Conservation (phyloP, 192 early-diverging fungal genomes). For the Podila epigama region DNA sequence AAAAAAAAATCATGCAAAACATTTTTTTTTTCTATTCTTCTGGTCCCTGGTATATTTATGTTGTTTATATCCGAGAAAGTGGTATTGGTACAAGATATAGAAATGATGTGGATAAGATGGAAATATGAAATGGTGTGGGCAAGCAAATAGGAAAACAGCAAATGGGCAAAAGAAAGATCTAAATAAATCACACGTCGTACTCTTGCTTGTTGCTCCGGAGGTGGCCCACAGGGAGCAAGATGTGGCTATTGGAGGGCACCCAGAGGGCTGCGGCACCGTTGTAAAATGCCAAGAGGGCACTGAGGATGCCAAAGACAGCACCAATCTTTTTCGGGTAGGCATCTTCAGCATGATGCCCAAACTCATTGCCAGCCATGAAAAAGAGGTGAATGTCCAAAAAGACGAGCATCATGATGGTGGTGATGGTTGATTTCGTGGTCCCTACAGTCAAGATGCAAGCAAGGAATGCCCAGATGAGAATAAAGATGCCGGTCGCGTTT, state of each 20-base stretch:
- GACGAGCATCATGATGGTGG: constrained; percentile 68
- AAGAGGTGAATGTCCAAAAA: constrained; percentile 56
- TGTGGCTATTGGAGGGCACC: constrained; percentile 32
- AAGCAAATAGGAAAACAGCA: too few relatives aligned
- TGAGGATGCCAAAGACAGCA: constrained; percentile 22
- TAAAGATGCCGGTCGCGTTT: constrained; percentile 62
- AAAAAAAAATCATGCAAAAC: not conserved
- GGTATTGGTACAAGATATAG: too few relatives aligned
- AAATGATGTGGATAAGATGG: too few relatives aligned
- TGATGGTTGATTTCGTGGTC: constrained; percentile 28
- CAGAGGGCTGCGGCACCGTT: constrained; percentile 39
- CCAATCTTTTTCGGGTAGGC: constrained; percentile 18
- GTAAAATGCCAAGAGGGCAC: constrained; percentile 28
- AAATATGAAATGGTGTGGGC: too few relatives aligned
- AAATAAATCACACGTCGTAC: constrained; percentile 15
- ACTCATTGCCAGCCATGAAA: constrained; percentile 58
- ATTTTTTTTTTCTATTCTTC: not conserved
- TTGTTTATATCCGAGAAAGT: too few relatives aligned
- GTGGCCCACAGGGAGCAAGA: constrained; percentile 34
- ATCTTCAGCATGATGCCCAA: constrained; percentile 13
- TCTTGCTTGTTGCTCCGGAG: constrained; percentile 4
- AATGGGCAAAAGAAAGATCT: too few relatives aligned
- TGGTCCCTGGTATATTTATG: too few relatives aligned
- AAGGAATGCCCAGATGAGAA: constrained; percentile 53
- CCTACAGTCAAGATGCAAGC: constrained; percentile 37